Percentiles rank a stretch among this genome's conserved stretches.
Conservation (phyloP, 1,284 basidiomycete genomes). For the Ceratobasidium sp. region DNA sequence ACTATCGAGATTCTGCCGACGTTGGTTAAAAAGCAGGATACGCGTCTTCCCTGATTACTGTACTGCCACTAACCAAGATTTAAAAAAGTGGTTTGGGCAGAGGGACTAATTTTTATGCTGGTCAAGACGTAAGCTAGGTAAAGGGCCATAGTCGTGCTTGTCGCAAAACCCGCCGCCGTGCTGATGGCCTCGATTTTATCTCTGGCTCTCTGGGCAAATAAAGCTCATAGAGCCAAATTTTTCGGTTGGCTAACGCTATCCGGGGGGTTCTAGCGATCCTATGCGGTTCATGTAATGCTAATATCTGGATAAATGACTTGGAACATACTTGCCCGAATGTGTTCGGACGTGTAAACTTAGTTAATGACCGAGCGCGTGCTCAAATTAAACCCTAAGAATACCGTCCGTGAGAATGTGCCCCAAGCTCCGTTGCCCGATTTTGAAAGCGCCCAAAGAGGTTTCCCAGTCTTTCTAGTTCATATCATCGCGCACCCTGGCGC, state of each 20-base stretch:
- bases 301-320: slow-evolving; percentile 34
- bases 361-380: background rate
- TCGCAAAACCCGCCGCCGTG: slow-evolving; percentile 25
- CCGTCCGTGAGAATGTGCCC: slow-evolving; percentile 13
- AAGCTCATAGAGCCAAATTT: background rate
- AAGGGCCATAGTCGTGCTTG: slow-evolving; percentile 18
- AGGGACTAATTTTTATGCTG: slow-evolving; percentile 38
- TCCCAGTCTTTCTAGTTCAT: slow-evolving; percentile 37
- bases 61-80: too few relatives aligned
- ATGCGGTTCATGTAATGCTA: slow-evolving; percentile 20
- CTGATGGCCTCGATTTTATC: slow-evolving; percentile 26
- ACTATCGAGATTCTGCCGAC: background rate
- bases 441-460: slow-evolving; percentile 25
- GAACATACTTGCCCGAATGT: slow-evolving; percentile 21
- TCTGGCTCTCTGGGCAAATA: slow-evolving; percentile 28
- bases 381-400: background rate
- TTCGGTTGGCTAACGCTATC: background rate
- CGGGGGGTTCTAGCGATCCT: slow-evolving; percentile 15
- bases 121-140: slow-evolving; percentile 31
- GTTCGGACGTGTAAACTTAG: slow-evolving; percentile 16
- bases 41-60: background rate
- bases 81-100: too few relatives aligned
- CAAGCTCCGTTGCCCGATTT: slow-evolving; percentile 24
- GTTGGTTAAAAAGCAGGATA: slow-evolving; percentile 28
- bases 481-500: slow-evolving; percentile 14